Conservation (phyloP, 257 asterid genomes). For the Linaria vulgaris region DNA sequence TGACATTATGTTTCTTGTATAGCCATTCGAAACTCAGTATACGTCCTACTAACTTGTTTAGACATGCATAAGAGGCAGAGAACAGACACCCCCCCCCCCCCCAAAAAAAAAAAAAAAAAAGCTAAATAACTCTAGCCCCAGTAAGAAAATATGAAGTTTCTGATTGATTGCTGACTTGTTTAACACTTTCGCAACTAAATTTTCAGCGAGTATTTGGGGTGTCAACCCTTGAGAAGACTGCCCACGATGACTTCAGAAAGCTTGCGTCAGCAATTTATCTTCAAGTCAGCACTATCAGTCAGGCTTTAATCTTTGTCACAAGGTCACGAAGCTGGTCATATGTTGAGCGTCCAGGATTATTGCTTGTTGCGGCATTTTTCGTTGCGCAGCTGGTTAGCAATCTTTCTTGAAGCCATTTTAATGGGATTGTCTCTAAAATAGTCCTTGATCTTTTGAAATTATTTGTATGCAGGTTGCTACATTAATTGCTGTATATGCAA, state of each 20-base stretch:
- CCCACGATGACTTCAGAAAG: constrained; percentile 88
- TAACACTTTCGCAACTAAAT: constrained; percentile 20
- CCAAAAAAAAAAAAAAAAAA: no score
- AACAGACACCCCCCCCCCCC: neutral
- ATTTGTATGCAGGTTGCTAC: constrained; percentile 72
- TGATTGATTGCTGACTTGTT: neutral
- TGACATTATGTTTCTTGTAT: constrained; percentile 4
- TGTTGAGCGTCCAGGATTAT: constrained; percentile 87
- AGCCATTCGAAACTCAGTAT: no score
- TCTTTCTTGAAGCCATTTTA: constrained; percentile 4
- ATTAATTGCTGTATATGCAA: constrained; percentile 87
- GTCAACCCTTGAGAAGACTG: constrained; percentile 83
- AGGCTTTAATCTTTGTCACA: constrained; percentile 92
- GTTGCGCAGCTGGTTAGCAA: constrained; percentile 77
- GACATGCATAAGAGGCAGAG: neutral
- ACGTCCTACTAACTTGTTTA: neutral
- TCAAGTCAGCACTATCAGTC: constrained; percentile 97
- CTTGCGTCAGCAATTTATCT: constrained; percentile 96
- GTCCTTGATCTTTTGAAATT: constrained; percentile 14
- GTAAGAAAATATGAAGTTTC: neutral
- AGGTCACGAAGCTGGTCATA: constrained; percentile 94
- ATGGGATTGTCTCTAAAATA: neutral
- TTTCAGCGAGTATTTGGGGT: constrained; percentile 78
- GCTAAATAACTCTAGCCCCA: no score
- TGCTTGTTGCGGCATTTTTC: constrained; percentile 77